These are phyloP conservation scores for Persicaria maculosa DNA, from an alignment of 148 eudicot species.

Conservation along the genomic window DNA sequence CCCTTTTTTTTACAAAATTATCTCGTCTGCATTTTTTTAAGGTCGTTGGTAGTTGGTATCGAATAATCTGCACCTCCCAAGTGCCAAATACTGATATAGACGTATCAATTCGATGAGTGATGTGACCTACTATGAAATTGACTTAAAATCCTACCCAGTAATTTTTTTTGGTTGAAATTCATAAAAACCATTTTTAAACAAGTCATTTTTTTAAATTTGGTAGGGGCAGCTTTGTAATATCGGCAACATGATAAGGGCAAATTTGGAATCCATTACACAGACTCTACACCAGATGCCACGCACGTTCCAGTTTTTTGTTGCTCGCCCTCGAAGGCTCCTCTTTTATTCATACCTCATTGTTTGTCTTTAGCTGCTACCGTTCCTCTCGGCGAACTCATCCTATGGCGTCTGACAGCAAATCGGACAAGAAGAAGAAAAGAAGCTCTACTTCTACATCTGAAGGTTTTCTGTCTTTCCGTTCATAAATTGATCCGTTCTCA, in stretches of 20 bases:
- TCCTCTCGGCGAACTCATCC: not conserved
- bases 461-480: not conserved
- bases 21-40: too few species aligned
- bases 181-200: too few species aligned
- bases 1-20: not conserved
- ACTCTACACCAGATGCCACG: not conserved
- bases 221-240: not conserved
- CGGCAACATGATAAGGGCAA: not conserved
- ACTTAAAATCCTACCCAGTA: too few species aligned
- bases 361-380: not conserved
- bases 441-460: not conserved
- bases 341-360: not conserved
- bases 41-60: too few species aligned
- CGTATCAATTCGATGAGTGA: too few species aligned
- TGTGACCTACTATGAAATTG: too few species aligned
- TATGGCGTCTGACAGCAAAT: constrained; percentile 13
- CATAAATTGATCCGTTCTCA: not conserved
- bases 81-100: too few species aligned
- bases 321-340: too few species aligned
- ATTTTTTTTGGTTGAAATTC: too few species aligned
- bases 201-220: too few species aligned
- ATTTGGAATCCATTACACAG: not conserved
- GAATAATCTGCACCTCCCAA: too few species aligned
- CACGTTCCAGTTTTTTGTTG: too few species aligned
- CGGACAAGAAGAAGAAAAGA: constrained; percentile 12